These are phyloP conservation scores for Pichia sp. DNA, from an alignment of 1,139 yeast species.

Conservation along the genomic window DNA sequence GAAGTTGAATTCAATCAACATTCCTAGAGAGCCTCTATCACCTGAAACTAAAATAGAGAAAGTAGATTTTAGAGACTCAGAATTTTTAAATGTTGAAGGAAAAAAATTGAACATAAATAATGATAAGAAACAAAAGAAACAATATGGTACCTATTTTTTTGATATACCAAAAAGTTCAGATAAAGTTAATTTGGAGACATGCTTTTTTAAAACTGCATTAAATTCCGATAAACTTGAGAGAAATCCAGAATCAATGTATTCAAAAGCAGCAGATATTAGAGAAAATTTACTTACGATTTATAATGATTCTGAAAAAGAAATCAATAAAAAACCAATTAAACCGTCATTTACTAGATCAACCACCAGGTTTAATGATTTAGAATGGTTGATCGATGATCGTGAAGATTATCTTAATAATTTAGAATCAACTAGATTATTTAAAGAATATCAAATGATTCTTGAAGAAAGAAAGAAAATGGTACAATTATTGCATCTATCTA, in stretches of 20 bases:
- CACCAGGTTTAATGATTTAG: constrained; percentile 24
- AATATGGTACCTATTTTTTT: constrained; percentile 28
- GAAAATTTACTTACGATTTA: constrained; percentile 12
- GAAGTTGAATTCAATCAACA: constrained; percentile 8
- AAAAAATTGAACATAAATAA: neutral
- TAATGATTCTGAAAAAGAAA: neutral
- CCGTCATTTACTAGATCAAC: constrained; percentile 20
- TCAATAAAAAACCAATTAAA: too few species aligned
- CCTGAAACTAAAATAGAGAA: neutral
- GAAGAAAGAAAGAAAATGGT: constrained; percentile 37
- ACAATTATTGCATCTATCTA: constrained; percentile 33
- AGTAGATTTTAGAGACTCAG: too few species aligned
- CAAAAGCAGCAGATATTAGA: constrained; percentile 6
- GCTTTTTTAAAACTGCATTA: constrained; percentile 20
- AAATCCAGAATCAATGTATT: constrained; percentile 3
- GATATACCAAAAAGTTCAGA: constrained; percentile 1
- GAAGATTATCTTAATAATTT: constrained; percentile 28
- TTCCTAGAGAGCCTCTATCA: constrained; percentile 12
- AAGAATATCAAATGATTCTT: constrained; percentile 37
- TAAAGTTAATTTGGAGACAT: constrained; percentile 20
- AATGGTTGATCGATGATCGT: constrained; percentile 27
- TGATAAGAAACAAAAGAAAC: constrained; percentile 5
- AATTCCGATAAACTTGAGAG: too few species aligned
- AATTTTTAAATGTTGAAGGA: constrained; percentile 1
- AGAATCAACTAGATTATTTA: constrained; percentile 29